Evolutionary conservation across 805 yeast species (phyloP), one percentile per base, ranked within the genome.

Genomic region (Candida nitratophila): DNA sequence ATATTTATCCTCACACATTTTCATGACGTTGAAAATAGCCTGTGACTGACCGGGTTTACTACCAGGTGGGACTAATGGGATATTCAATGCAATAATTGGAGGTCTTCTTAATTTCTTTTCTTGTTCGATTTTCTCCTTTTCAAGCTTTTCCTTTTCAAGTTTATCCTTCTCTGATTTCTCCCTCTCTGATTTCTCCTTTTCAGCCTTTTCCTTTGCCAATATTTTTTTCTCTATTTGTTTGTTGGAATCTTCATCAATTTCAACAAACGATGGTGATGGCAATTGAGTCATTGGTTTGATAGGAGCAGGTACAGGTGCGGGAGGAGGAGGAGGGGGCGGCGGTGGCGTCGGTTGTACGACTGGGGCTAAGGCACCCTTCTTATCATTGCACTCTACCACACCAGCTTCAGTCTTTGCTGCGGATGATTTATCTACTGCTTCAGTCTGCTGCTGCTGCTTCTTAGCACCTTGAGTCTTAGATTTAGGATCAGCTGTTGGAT

Each of bases 1-100:
- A 60, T 87, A 87, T 61, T 85, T 85, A 41, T 84, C 88, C 56
- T 87, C 95, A 5, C 91, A 85, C 43, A 84, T 63, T 51, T 79
- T 77, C 59, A 83, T 61, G 27, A 87, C 86, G 51, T 87, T 86
- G 50, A 86, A 72, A 3, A 84, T 79, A 1, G 79, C 79, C 52
- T 81, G 84, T 1, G 81, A 67, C 39, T 77, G 75, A 1, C 83
- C 83, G 9, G 64, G 62, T 21, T 54, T 50, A 1, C 55, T 47
- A 6, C 63, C 57, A 3, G 79, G 76, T 3, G 80, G 80, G 30
- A 69, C 65, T 32, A 79, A 57, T 0, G 84, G 84, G 9, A 79
- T 69, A 45, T 77, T 71, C 10, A 79, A 56, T 3, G 81, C 78
- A 14, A 79, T 71, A 22, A 79, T 74, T 2, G 83, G 82, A 47